These are phyloP conservation scores for Ramularia collo-cygni DNA, from an alignment of 2,329 filamentous ascomycete species.

Conservation along the genomic window DNA sequence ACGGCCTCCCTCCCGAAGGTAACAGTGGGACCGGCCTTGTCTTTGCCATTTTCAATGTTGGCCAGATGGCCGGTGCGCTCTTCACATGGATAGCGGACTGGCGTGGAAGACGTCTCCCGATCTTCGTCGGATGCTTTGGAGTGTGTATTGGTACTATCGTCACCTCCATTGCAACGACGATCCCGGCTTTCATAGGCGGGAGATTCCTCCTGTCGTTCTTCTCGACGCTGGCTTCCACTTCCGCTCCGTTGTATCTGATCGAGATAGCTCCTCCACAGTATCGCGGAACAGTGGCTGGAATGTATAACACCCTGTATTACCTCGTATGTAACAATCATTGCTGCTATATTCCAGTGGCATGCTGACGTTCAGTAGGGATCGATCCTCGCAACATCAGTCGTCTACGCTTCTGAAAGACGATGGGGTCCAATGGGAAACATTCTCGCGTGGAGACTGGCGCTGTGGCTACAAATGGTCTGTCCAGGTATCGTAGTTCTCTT, in stretches of 20 bases:
- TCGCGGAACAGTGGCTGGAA: slow-evolving; percentile 25
- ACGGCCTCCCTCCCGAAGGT: slow-evolving; percentile 30
- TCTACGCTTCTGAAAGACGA: no score
- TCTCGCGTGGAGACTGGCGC: no score
- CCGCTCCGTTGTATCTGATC: slow-evolving; percentile 16
- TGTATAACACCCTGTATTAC: slow-evolving; percentile 30
- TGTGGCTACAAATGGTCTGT: no score
- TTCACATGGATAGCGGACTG: slow-evolving; percentile 42
- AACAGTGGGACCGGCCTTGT: slow-evolving; percentile 39
- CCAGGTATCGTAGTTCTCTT: no score
- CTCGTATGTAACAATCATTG: slow-evolving; percentile 19
- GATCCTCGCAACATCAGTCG: slow-evolving; percentile 18
- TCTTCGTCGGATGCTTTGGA: slow-evolving; percentile 35
- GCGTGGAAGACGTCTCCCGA: slow-evolving; percentile 38
- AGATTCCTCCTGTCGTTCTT: slow-evolving; percentile 24
- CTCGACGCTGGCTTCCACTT: slow-evolving; percentile 2
- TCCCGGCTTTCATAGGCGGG: slow-evolving; percentile 24
- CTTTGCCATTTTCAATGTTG: slow-evolving; percentile 41
- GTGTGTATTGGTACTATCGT: slow-evolving; percentile 22
- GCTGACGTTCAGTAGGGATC: no score
- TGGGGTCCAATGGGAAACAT: no score
- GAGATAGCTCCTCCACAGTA: slow-evolving; percentile 26
- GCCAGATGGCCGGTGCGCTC: slow-evolving; percentile 39
- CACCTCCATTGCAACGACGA: slow-evolving; percentile 19
- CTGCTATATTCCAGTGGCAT: no score